Conservation (phyloP, 139 green algal genomes). For the Picocystis salinarum region DNA sequence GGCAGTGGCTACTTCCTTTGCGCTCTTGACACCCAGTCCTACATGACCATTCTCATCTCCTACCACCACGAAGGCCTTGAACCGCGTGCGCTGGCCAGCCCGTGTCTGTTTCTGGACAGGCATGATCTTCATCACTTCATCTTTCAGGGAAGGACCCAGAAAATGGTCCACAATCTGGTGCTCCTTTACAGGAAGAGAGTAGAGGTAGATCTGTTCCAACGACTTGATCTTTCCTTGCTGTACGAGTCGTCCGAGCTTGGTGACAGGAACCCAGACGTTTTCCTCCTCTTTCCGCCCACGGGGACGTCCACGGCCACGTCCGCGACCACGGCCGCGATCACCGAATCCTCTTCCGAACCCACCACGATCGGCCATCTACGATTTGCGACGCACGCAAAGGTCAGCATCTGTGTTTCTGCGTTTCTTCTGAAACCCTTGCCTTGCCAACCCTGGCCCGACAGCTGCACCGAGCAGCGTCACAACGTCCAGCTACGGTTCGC, state of each 20-base stretch:
- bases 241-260: slow-evolving; percentile 95
- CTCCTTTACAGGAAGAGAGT: slow-evolving; percentile 95
- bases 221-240: slow-evolving; percentile 97
- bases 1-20: slow-evolving; percentile 96
- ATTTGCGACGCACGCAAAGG: no score
- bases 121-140: slow-evolving; percentile 99
- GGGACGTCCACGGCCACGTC: slow-evolving; percentile 33
- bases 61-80: slow-evolving; percentile 99
- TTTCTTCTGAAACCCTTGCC: no score
- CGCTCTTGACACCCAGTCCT: slow-evolving; percentile 96
- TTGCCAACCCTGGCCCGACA: no score
- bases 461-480: no score
- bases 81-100: slow-evolving; percentile 94
- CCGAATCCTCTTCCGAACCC: slow-evolving; percentile 82
- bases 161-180: slow-evolving; percentile 39
- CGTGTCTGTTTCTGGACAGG: slow-evolving; percentile 99
- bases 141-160: slow-evolving; percentile 44
- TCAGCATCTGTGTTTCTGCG: no score
- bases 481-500: no score
- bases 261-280: slow-evolving; percentile 92
- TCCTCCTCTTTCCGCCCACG: slow-evolving; percentile 70
- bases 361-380: slow-evolving; percentile 60
- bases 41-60: slow-evolving; percentile 97
- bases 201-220: slow-evolving; percentile 98
- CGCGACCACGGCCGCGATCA: slow-evolving; percentile 42